Percentiles rank a stretch among this genome's conserved stretches.
Conservation (phyloP, 306 rosid species). For the Inga leiocalycina region DNA sequence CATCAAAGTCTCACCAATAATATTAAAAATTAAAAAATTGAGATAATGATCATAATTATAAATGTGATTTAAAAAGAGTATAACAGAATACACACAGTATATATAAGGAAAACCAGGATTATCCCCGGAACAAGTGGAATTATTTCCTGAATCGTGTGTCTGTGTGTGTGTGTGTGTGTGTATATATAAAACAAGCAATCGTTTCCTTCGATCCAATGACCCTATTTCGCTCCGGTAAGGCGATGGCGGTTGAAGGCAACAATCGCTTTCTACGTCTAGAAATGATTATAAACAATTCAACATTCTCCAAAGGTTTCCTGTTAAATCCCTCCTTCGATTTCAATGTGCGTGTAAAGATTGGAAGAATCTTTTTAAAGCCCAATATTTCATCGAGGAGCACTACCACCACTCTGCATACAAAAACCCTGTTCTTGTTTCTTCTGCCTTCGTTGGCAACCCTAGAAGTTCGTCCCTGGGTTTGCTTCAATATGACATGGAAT, state of each 20-base stretch:
- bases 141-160: too few relatives aligned
- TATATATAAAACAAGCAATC: too few relatives aligned
- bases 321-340: conserved; percentile 30
- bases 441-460: background rate
- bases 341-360: conserved; percentile 20
- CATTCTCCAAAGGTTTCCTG: conserved; percentile 30
- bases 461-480: background rate
- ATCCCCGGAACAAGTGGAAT: too few relatives aligned
- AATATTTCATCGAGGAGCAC: conserved; percentile 13
- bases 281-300: background rate
- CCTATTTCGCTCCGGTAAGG: background rate
- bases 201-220: too few relatives aligned
- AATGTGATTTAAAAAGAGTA: too few relatives aligned
- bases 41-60: too few relatives aligned
- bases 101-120: too few relatives aligned
- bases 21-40: too few relatives aligned
- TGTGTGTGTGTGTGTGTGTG: too few relatives aligned
- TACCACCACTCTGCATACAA: background rate
- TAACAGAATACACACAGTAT: too few relatives aligned
- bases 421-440: conserved; percentile 11
- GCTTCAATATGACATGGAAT: background rate
- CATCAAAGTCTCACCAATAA: too few relatives aligned
- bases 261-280: background rate
- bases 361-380: background rate
- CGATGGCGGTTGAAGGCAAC: background rate